These are phyloP conservation scores for Syzygium aqueum DNA, from an alignment of 345 rosid genomes.

Conservation along the genomic window DNA sequence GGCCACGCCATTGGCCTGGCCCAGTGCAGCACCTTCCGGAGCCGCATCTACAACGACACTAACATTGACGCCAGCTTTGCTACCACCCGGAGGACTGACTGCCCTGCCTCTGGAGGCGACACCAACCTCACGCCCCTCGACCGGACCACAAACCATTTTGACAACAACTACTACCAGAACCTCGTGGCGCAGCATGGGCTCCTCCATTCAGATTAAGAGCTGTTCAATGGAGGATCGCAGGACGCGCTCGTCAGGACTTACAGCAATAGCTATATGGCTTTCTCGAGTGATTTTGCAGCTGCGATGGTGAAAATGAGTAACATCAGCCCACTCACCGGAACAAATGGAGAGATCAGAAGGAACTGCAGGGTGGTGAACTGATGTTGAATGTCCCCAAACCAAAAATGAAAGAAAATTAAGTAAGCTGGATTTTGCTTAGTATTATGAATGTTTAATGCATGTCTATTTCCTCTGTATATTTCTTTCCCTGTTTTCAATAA, in stretches of 20 bases:
- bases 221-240: conserved; percentile 26
- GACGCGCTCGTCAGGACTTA: conserved; percentile 24
- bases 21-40: conserved; percentile 19
- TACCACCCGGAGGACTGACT: conserved; percentile 10
- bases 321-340: conserved; percentile 32
- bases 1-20: conserved; percentile 30
- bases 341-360: conserved; percentile 30
- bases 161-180: conserved; percentile 17
- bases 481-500: neutral
- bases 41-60: conserved; percentile 35
- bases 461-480: neutral
- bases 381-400: neutral
- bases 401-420: neutral
- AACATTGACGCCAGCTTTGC: conserved; percentile 27
- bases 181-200: conserved; percentile 24
- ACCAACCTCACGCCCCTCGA: conserved; percentile 25
- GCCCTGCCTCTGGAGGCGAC: conserved; percentile 30
- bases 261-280: conserved; percentile 6
- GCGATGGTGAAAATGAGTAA: conserved; percentile 49
- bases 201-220: conserved; percentile 38
- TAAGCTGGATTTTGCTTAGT: neutral
- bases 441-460: neutral
- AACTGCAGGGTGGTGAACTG: conserved; percentile 23
- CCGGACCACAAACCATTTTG: conserved; percentile 16
- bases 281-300: conserved; percentile 23